A percentile compares a stretch with the other conserved stretches of the same genome.
These are phyloP conservation scores for Neobulgaria alba DNA, from an alignment of 2,329 filamentous ascomycete species.

Conservation along the genomic window DNA sequence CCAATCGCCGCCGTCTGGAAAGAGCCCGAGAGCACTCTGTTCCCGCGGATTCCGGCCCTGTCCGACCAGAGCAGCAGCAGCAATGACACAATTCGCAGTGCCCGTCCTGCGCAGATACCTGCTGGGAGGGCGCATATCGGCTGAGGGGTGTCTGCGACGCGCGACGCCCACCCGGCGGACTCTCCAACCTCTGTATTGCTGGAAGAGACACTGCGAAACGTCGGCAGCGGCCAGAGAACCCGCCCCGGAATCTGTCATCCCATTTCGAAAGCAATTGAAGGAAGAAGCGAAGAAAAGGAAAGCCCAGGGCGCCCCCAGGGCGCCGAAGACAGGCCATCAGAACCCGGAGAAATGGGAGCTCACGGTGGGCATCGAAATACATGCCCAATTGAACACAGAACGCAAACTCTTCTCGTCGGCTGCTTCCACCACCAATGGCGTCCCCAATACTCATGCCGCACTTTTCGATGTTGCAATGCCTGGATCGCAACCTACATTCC, in stretches of 20 bases:
- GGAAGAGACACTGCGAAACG: slow-evolving; percentile 9
- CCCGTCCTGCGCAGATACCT: slow-evolving; percentile 26
- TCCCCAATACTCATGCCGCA: slow-evolving; percentile 79
- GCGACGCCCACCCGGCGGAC: slow-evolving; percentile 6
- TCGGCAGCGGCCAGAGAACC: slow-evolving; percentile 8
- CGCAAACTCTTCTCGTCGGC: slow-evolving; percentile 83
- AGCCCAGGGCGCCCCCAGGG: slow-evolving; percentile 26
- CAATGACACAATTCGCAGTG: slow-evolving; percentile 23
- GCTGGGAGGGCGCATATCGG: slow-evolving; percentile 21
- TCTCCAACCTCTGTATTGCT: slow-evolving; percentile 10
- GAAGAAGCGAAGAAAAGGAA: slow-evolving; percentile 51
- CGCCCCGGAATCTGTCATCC: slow-evolving; percentile 25
- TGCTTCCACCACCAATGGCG: slow-evolving; percentile 52
- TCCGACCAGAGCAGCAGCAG: no score
- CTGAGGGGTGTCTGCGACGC: slow-evolving; percentile 21
- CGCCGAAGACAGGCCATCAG: slow-evolving; percentile 30
- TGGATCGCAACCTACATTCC: slow-evolving; percentile 80
- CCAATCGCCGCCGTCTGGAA: neutral
- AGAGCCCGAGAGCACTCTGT: neutral
- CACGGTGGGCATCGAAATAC: slow-evolving; percentile 93
- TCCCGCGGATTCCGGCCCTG: no score
- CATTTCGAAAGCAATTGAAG: slow-evolving; percentile 64
- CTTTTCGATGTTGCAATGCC: slow-evolving; percentile 85
- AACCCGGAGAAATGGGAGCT: slow-evolving; percentile 67
- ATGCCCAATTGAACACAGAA: slow-evolving; percentile 86